phyloP scores from a whole-genome alignment of 108 stramenopile species.

The Cylindrotheca closterium region DNA sequence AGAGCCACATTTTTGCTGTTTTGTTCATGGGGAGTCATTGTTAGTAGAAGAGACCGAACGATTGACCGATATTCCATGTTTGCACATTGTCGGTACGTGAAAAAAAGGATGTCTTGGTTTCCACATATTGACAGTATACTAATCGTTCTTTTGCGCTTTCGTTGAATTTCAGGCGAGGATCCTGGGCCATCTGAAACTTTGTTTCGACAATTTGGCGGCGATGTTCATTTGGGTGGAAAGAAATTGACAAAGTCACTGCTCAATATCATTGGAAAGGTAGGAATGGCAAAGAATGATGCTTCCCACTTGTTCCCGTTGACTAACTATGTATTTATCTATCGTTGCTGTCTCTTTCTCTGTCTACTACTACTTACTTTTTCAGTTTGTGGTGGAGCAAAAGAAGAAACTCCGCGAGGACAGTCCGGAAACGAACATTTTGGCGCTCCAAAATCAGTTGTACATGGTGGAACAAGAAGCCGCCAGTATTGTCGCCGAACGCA shows the following conservation, averaged over 20 bases:
- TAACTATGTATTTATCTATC: not conserved
- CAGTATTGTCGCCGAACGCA: constrained; percentile 47
- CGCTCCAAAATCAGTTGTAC: constrained; percentile 48
- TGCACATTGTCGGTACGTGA: constrained; percentile 29
- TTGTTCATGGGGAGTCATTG: constrained; percentile 34
- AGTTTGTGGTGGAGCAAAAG: constrained; percentile 45
- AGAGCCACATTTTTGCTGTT: constrained; percentile 30
- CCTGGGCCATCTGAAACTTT: constrained; percentile 19
- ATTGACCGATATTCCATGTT: constrained; percentile 30
- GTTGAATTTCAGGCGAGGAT: constrained; percentile 1
- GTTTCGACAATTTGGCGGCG: constrained; percentile 39
- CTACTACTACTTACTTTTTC: not conserved
- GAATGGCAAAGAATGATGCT: not conserved
- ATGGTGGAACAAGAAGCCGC: constrained; percentile 72
- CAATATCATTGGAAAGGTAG: constrained; percentile 36
- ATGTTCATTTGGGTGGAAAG: constrained; percentile 10
- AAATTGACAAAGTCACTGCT: constrained; percentile 6
- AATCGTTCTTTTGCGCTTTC: too few species aligned
- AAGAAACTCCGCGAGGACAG: constrained; percentile 2
- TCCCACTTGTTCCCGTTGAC: not conserved
- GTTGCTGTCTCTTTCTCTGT: not conserved
- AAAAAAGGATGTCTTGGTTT: not conserved
- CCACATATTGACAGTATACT: not conserved
- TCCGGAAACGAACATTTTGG: constrained; percentile 23
- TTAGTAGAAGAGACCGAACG: constrained; percentile 35